Evolutionary conservation across 2,329 filamentous ascomycete species (phyloP), one percentile per base, ranked within the genome.

Genomic region (Fusarium pseudograminearum): DNA sequence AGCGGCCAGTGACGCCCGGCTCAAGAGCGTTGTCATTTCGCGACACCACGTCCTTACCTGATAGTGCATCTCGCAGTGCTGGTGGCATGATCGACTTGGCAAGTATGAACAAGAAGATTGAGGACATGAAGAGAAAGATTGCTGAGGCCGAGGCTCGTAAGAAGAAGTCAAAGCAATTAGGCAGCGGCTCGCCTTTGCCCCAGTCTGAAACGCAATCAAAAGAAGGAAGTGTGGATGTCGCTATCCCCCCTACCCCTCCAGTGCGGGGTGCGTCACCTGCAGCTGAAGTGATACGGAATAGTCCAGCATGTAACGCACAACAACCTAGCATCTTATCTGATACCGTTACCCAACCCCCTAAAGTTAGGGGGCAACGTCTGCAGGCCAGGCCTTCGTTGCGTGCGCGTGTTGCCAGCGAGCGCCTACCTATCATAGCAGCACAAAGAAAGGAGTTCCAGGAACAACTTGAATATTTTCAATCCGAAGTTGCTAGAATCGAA

Each of bases 111-210:
- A 85, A 83, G 58, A 83, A 86, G 67, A 91, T 91, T 33, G 85
- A 89, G 71, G 83, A 85, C 54, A 85, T 90, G 80, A 89, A 87
- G 74, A 81, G 82, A 34, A 85, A 80, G 68, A 89, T 89, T 71
- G 86, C 86, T 4, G 84, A 88, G 70, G 85, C 85, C 18, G 87
- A 89, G 75, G 86, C 86, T 12, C 85, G 83, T 71, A 84, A 84
- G 73, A 84, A 84, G 73, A 85, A 81, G 71, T 78, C 80, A 47
- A 83, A 81, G 63, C 70, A 62, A 30, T 78, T 76, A 16, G 74
- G 67, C 42, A 76, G 73, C 38, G 69, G 67, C 7, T 80, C 80
- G 4, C 75, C 78, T 33, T 57, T 73, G 5, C 72, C 75, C 16
- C 73, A 72, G 11, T 73, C 71, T 5, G 71, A 74, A 41, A 45